A percentile compares a stretch with the other conserved stretches of the same genome.
phyloP scores from a whole-genome alignment of 1,284 basidiomycete genomes.

The Cryptococcus sp. region DNA sequence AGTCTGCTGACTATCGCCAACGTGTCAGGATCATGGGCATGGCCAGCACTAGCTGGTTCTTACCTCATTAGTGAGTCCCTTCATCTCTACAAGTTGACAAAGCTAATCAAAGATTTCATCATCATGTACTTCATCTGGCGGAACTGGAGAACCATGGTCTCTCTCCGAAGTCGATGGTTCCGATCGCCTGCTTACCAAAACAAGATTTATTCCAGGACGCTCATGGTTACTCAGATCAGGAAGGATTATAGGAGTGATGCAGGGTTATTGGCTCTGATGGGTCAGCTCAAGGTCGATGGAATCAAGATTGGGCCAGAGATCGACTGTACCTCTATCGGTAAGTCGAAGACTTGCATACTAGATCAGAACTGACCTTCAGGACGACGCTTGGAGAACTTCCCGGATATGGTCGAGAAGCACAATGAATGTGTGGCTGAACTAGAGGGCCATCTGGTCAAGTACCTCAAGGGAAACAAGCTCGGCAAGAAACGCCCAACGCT shows the following conservation, averaged over 20 bases:
- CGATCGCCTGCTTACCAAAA: slow-evolving; percentile 44
- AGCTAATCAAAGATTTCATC: slow-evolving; percentile 24
- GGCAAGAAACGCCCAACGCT: slow-evolving; percentile 70
- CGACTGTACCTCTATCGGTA: slow-evolving; percentile 39
- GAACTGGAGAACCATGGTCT: slow-evolving; percentile 70
- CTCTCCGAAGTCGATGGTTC: slow-evolving; percentile 45
- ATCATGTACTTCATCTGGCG: slow-evolving; percentile 54
- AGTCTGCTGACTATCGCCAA: slow-evolving; percentile 75
- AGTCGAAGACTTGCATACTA: not conserved
- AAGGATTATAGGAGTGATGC: slow-evolving; percentile 72
- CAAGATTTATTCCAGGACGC: slow-evolving; percentile 46
- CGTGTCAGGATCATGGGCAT: slow-evolving; percentile 62
- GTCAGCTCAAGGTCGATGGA: slow-evolving; percentile 56
- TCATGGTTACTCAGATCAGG: slow-evolving; percentile 62
- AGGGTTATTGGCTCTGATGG: slow-evolving; percentile 67
- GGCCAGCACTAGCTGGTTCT: slow-evolving; percentile 67
- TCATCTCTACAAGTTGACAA: not conserved
- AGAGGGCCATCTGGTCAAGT: slow-evolving; percentile 75
- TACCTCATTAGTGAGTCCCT: slow-evolving; percentile 62
- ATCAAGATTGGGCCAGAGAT: slow-evolving; percentile 48
- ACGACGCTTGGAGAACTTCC: slow-evolving; percentile 45
- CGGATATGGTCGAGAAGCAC: slow-evolving; percentile 59
- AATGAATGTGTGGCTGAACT: slow-evolving; percentile 79
- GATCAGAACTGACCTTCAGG: slow-evolving; percentile 11
- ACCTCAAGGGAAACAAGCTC: slow-evolving; percentile 71